Conservation (phyloP, 192 early-diverging fungal genomes). For the Coemansia sp. region DNA sequence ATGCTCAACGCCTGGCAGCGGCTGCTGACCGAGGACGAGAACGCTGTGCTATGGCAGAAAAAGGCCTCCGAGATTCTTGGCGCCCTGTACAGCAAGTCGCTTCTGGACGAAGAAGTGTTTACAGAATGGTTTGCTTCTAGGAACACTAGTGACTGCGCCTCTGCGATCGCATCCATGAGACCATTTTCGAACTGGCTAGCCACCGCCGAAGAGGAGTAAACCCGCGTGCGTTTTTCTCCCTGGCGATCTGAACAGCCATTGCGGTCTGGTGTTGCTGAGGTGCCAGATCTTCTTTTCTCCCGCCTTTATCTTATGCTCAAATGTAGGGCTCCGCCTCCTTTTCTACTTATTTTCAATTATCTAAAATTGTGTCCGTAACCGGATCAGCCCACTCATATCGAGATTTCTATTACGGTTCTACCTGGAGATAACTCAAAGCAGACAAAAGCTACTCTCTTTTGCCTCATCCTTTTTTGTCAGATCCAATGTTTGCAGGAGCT, state of each 20-base stretch:
- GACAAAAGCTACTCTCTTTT: background rate
- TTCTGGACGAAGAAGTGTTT: constrained; percentile 80
- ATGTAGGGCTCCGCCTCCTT: background rate
- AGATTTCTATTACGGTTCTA: background rate
- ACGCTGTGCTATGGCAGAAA: constrained; percentile 44
- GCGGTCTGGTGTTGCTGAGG: background rate
- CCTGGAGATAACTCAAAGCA: background rate
- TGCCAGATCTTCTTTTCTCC: background rate
- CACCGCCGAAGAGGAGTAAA: constrained; percentile 80
- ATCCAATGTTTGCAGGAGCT: background rate
- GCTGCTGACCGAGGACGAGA: constrained; percentile 26
- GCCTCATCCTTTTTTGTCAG: background rate
- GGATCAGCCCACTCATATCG: background rate
- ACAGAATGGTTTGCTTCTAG: constrained; percentile 58
- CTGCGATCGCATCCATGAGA: constrained; percentile 59
- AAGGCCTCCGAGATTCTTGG: constrained; percentile 66
- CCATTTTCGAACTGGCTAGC: constrained; percentile 79
- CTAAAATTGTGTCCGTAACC: background rate
- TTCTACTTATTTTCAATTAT: background rate
- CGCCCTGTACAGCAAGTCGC: constrained; percentile 68
- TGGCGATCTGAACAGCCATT: too few species aligned
- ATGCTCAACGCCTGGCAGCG: constrained; percentile 53
- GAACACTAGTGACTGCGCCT: constrained; percentile 42
- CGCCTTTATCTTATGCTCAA: background rate
- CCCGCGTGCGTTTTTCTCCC: background rate